Evolutionary conservation across 2,329 filamentous ascomycete genomes (phyloP), one percentile per base, ranked within the genome.

Genomic region (Pseudogymnoascus sp.): DNA sequence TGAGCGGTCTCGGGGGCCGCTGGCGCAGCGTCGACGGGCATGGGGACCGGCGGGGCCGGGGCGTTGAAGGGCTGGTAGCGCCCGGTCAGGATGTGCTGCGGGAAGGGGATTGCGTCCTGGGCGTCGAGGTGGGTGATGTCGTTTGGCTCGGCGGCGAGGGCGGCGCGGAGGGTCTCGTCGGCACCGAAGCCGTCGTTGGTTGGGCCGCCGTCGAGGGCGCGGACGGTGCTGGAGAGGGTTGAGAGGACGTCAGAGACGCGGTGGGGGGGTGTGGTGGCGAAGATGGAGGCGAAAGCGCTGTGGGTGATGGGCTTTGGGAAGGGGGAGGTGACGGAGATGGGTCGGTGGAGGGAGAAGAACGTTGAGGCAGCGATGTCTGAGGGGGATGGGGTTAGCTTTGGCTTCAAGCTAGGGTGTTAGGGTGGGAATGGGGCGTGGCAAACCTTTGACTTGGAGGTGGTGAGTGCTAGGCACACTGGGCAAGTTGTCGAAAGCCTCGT

Each of bases 301-400:
- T 88, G 81, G 61, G 84, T 86, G 53, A 92, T 83, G 19, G 82
- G 80, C 70, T 84, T 86, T 63, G 89, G 95, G 72, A 96, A 87
- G 68, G 88, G 87, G 70, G 88, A 87, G 60, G 88, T 92, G 68
- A 97, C 86, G 63, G 91, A 96, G 72, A 99, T 93, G 53, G 95
- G 95, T 66, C 95, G 87, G 77, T 99, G 91, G 68, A 96, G 88
- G 67, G 93, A 96, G 80, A 97, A 97, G 82, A 99, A 97, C 65
- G 89, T 89, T 6, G 93, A 95, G 53, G 96, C 81, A 67, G 89
- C 88, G 65, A 97, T 83, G 72, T 96, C 95, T 97, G 68, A 4
- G 67, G 56, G 59, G 24, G 11, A 10, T n/a, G 31, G 8, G 26
- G n/a, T 62, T 64, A 56, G 73, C 63, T 69, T 40, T 21, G 16